Conservation (phyloP, 352 stramenopile species). For the Phytophthora brassicae region DNA sequence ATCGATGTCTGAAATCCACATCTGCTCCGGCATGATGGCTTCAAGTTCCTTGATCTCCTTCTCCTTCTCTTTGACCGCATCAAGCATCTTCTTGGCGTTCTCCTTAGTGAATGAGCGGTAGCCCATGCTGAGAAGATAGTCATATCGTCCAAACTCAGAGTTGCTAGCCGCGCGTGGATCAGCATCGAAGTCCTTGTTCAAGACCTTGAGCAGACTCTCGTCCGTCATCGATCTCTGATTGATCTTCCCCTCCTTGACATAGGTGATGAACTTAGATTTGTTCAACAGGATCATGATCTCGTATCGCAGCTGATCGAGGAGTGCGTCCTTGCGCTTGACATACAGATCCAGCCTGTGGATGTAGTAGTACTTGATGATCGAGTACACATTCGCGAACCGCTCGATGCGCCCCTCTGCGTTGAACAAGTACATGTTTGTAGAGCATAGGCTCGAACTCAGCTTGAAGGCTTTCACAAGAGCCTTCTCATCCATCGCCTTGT, state of each 20-base stretch:
- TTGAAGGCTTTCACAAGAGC: background rate
- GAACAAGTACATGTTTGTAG: slow-evolving; percentile 12
- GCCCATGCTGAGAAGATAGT: no score
- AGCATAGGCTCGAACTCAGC: background rate
- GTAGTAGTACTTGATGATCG: background rate
- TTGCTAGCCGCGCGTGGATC: no score
- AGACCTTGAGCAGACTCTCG: background rate
- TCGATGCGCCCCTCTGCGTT: background rate
- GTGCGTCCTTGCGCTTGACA: background rate
- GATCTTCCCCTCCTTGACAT: slow-evolving; percentile 80
- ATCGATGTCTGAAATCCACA: no score
- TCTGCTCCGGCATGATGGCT: no score
- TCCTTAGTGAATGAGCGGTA: no score
- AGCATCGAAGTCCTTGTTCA: background rate
- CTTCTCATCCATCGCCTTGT: background rate
- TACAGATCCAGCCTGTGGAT: background rate
- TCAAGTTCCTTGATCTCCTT: no score
- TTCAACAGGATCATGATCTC: background rate
- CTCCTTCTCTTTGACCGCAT: no score
- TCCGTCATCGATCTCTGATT: background rate
- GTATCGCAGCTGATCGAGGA: background rate
- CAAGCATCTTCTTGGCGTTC: no score
- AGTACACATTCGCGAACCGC: background rate
- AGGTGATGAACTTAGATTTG: slow-evolving; percentile 29
- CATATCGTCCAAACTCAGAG: no score